Base-by-base conservation (phyloP, 148 eudicot genomes). In the Talinum fruticosum region DNA sequence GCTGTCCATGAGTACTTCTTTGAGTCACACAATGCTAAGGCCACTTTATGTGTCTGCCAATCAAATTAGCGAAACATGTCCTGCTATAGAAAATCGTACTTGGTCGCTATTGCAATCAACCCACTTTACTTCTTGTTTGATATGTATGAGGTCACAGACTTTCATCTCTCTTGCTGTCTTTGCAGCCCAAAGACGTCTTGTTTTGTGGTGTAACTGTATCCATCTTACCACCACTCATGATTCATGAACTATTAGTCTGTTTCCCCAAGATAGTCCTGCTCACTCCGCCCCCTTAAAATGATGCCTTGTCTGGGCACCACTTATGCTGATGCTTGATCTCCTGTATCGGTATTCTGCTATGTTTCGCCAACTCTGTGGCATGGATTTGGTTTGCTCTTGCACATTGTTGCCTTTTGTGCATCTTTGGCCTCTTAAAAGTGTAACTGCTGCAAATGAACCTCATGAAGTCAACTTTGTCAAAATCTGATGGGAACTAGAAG, bases 261-360 rank as follows among this genome's bases (percentile, higher is more conserved):
- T 53, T n/a, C n/a, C n/a, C n/a, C n/a, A n/a, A n/a, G n/a, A n/a
- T n/a, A n/a, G n/a, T n/a, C n/a, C n/a, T n/a, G n/a, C n/a, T n/a
- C n/a, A n/a, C n/a, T 18, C 5, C 18, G 29, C 68, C 24, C 30
- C 53, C n/a, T 65, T 54, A 41, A 65, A 19, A 28, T 28, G 62
- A 33, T 75, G 70, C 32, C 49, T 29, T 36, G 34, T 57, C 23
- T 33, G 24, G 67, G 34, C 76, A 44, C 78, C 78, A 18, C 54
- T 36, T n/a, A 18, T 75, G 34, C 15, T 30, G 69, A 8, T 61
- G 30, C 33, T 30, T 14, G 33, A 30, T 65, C 14, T 29, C 18
- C 2, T 65, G 10, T 28, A 32, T 14, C 19, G 10, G 1, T 18
- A 5, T 2, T 66, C 6, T 66, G 37, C 8, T 34, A 14, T 66